Conservation (phyloP, 2,329 filamentous ascomycete genomes). For the Talaromyces piceae region DNA sequence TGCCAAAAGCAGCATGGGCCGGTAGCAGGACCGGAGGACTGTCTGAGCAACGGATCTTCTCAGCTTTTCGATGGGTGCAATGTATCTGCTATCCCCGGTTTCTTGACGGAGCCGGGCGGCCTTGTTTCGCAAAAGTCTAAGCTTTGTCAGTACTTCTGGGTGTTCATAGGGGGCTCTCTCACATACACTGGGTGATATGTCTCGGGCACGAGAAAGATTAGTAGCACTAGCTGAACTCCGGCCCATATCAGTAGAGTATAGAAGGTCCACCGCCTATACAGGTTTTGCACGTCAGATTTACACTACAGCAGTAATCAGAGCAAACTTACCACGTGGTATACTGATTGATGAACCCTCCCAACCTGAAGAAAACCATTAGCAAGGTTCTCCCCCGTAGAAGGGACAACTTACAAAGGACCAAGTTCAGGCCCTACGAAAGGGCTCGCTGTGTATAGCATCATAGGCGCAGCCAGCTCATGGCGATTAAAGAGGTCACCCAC, state of each 20-base stretch:
- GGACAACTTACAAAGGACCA: slow-evolving; percentile 41
- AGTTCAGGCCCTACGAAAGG: slow-evolving; percentile 51
- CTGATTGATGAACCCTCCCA: slow-evolving; percentile 76
- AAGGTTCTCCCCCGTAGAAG: not conserved
- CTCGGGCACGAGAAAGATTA: slow-evolving; percentile 72
- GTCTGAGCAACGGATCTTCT: slow-evolving; percentile 59
- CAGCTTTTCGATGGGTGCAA: slow-evolving; percentile 67
- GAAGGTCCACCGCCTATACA: slow-evolving; percentile 65
- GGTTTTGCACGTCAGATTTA: no score
- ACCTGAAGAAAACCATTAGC: slow-evolving; percentile 18
- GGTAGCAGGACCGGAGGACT: slow-evolving; percentile 50
- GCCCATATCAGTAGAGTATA: slow-evolving; percentile 81
- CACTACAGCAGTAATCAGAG: no score
- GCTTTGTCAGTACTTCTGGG: slow-evolving; percentile 44
- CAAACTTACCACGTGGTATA: slow-evolving; percentile 53
- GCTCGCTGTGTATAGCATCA: slow-evolving; percentile 72
- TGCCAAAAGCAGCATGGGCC: slow-evolving; percentile 69
- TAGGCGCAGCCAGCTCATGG: slow-evolving; percentile 65
- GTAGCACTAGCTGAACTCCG: slow-evolving; percentile 53
- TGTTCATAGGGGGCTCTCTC: not conserved
- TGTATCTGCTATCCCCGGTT: slow-evolving; percentile 50
- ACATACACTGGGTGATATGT: slow-evolving; percentile 61
- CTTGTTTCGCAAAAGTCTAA: slow-evolving; percentile 59
- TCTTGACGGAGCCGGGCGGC: slow-evolving; percentile 61
- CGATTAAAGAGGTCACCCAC: slow-evolving; percentile 71